Conservation (phyloP, 768 basidiomycete species). For the Lentinula sp. region DNA sequence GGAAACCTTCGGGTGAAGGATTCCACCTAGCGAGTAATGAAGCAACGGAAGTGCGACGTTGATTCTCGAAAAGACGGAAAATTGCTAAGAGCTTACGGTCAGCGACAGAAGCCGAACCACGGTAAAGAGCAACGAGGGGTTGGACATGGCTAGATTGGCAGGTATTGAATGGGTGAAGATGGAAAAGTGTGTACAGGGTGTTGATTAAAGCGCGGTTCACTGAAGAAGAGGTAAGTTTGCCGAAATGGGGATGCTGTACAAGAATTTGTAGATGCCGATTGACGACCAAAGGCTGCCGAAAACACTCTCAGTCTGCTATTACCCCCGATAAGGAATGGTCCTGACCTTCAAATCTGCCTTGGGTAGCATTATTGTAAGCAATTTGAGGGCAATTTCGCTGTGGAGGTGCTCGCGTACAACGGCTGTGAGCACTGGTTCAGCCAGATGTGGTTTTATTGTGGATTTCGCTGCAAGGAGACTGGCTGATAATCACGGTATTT, state of each 20-base stretch:
- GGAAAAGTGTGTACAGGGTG: constrained; percentile 64
- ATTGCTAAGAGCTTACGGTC: constrained; percentile 70
- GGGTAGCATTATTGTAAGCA: constrained; percentile 35
- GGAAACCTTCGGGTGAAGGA: constrained; percentile 26
- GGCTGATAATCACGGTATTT: constrained; percentile 13
- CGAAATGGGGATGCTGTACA: constrained; percentile 64
- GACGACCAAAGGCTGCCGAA: constrained; percentile 54
- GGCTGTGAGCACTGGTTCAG: constrained; percentile 66
- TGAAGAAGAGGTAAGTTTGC: constrained; percentile 29
- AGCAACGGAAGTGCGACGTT: constrained; percentile 59
- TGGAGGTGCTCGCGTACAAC: constrained; percentile 56
- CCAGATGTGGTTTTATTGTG: constrained; percentile 47
- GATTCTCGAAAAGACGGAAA: constrained; percentile 71
- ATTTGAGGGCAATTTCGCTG: constrained; percentile 29
- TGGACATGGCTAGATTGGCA: constrained; percentile 83
- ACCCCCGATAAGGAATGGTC: constrained; percentile 7
- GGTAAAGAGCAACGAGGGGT: constrained; percentile 69
- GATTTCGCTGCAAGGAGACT: constrained; percentile 22
- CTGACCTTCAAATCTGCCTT: constrained; percentile 57
- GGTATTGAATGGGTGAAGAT: constrained; percentile 72
- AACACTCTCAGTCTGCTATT: not conserved
- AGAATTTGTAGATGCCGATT: constrained; percentile 75
- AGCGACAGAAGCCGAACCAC: constrained; percentile 58
- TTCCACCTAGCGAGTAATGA: constrained; percentile 68
- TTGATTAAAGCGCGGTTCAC: constrained; percentile 39